Conservation (phyloP, 164 flowering plant species). For the Aristolochia contorta region DNA sequence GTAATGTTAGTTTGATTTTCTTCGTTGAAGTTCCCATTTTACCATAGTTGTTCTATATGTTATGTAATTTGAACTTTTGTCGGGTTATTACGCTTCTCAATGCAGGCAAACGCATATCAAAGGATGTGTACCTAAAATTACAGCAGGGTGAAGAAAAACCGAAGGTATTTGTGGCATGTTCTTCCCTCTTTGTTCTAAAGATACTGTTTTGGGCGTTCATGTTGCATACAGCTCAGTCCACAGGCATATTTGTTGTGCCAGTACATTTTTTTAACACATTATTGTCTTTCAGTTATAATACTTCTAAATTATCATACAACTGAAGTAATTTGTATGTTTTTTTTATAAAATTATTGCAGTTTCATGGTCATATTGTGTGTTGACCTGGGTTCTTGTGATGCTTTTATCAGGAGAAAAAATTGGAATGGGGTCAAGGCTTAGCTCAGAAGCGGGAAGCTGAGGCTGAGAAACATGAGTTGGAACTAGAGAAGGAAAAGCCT, state of each 20-base stretch:
- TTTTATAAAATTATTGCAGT: too few species aligned
- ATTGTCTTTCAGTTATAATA: too few species aligned
- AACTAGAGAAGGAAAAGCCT: slow-evolving; percentile 73
- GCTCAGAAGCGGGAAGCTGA: slow-evolving; percentile 94
- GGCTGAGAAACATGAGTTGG: slow-evolving; percentile 52
- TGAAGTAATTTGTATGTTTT: too few species aligned
- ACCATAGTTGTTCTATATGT: background rate
- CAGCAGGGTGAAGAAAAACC: slow-evolving; percentile 73
- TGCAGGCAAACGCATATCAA: slow-evolving; percentile 71
- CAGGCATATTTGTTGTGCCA: too few species aligned
- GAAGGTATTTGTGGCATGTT: slow-evolving; percentile 40
- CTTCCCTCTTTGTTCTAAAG: background rate
- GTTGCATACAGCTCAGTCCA: too few species aligned
- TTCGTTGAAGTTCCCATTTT: background rate
- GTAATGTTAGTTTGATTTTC: slow-evolving; percentile 14
- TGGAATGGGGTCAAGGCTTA: slow-evolving; percentile 96
- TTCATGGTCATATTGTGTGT: too few species aligned
- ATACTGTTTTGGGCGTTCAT: background rate
- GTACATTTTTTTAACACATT: too few species aligned
- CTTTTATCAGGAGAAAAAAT: slow-evolving; percentile 51
- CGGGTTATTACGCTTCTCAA: background rate
- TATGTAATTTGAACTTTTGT: background rate
- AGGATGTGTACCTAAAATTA: slow-evolving; percentile 58
- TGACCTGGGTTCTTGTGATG: background rate
- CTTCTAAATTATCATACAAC: too few species aligned